Conservation (phyloP, 208 protist genomes). For the Wallacemonas collosoma region DNA sequence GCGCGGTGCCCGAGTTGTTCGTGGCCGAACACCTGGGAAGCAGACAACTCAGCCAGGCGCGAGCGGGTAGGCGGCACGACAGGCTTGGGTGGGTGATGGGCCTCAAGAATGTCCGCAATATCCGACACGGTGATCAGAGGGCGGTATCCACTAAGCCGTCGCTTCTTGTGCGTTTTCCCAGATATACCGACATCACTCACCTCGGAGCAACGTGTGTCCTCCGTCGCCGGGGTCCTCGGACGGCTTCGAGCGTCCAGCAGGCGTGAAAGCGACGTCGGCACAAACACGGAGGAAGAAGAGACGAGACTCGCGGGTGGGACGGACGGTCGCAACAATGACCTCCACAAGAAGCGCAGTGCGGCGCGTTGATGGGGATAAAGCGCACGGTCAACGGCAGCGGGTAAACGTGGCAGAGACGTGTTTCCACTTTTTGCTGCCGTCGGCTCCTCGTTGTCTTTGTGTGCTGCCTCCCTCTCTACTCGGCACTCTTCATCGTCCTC, state of each 20-base stretch:
- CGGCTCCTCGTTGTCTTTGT: background rate
- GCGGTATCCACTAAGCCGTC: background rate
- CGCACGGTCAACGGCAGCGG: background rate
- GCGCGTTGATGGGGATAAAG: constrained; percentile 6
- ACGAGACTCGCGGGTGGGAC: background rate
- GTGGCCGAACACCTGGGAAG: constrained; percentile 12
- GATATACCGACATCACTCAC: too few species aligned
- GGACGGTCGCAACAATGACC: background rate
- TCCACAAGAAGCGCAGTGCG: constrained; percentile 15
- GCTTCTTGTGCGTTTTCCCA: background rate
- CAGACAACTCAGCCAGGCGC: background rate
- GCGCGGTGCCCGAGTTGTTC: background rate
- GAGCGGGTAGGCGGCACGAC: background rate
- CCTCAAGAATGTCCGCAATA: constrained; percentile 14
- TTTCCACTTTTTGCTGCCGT: background rate
- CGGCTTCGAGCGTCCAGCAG: too few species aligned
- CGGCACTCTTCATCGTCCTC: too few species aligned
- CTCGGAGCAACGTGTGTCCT: background rate
- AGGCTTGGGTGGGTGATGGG: constrained; percentile 1
- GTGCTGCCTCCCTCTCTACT: too few species aligned
- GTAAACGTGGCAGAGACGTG: background rate
- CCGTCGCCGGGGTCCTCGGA: background rate
- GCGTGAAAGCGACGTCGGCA: background rate
- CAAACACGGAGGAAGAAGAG: background rate
- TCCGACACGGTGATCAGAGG: constrained; percentile 16